These are phyloP conservation scores for Thielaviopsis punctulata DNA, from an alignment of 2,329 filamentous ascomycete species.

Conservation along the genomic window DNA sequence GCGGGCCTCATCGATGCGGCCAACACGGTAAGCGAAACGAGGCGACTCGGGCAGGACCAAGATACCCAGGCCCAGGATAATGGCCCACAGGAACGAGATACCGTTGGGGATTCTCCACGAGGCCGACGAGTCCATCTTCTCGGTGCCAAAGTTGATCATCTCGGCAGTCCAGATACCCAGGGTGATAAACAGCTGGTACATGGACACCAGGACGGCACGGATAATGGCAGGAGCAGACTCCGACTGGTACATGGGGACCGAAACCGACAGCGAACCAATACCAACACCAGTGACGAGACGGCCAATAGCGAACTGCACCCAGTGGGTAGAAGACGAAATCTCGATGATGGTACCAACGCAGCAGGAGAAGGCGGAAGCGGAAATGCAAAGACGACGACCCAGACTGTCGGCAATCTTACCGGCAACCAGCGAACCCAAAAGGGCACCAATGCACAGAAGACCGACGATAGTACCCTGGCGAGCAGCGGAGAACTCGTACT, in stretches of 20 bases:
- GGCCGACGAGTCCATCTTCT: conserved; percentile 25
- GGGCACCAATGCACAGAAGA: conserved; percentile 41
- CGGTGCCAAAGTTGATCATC: conserved; percentile 45
- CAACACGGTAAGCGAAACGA: conserved; percentile 31
- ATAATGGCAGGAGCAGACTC: conserved; percentile 48
- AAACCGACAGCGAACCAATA: conserved; percentile 45
- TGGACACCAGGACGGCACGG: conserved; percentile 43
- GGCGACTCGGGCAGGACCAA: conserved; percentile 38
- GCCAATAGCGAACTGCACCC: conserved; percentile 49
- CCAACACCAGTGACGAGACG: conserved; percentile 49
- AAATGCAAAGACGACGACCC: conserved; percentile 45
- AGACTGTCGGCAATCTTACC: conserved; percentile 44
- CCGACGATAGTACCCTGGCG: conserved; percentile 47
- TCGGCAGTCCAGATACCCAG: conserved; percentile 45
- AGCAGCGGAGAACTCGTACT: conserved; percentile 35
- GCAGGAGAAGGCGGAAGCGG: conserved; percentile 43
- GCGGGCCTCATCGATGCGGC: conserved; percentile 30
- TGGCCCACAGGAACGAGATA: conserved; percentile 37
- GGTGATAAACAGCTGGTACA: conserved; percentile 54
- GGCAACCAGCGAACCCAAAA: conserved; percentile 39
- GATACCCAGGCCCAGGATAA: conserved; percentile 32
- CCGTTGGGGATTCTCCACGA: conserved; percentile 48
- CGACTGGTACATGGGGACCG: conserved; percentile 51
- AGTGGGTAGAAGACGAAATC: conserved; percentile 35
- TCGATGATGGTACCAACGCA: conserved; percentile 47